Conservation (phyloP, 2,329 filamentous ascomycete genomes). For the Xylariaceae sp. region DNA sequence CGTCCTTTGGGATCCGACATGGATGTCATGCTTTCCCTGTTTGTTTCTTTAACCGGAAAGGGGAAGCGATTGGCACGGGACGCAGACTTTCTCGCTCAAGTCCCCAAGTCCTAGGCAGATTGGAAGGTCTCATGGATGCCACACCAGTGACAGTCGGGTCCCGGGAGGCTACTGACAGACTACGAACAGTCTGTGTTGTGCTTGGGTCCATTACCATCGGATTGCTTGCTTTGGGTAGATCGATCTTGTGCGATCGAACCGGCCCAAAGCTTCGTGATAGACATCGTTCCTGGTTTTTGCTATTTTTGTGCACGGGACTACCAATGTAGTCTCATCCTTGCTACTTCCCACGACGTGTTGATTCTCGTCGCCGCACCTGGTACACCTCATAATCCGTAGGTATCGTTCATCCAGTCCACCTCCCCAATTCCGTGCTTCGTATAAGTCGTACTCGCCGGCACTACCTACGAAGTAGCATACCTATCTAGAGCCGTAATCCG, state of each 20-base stretch:
- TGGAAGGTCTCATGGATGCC: conserved; percentile 7
- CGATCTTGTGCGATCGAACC: conserved; percentile 3
- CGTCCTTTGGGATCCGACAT: background rate
- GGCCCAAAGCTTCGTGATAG: background rate
- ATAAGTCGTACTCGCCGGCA: background rate
- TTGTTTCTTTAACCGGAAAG: conserved; percentile 1
- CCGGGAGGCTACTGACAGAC: background rate
- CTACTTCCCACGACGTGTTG: background rate
- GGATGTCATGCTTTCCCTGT: conserved; percentile 7
- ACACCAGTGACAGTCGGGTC: background rate
- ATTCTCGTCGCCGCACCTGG: background rate
- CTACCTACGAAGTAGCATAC: background rate
- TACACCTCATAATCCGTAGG: too few relatives aligned
- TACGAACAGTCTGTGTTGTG: background rate
- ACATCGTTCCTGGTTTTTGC: background rate
- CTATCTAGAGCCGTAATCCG: background rate
- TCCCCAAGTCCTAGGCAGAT: background rate
- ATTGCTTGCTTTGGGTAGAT: background rate
- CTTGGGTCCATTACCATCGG: background rate
- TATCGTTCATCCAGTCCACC: background rate
- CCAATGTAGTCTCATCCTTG: background rate
- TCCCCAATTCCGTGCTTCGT: background rate
- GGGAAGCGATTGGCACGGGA: conserved; percentile 9
- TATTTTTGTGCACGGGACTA: background rate
- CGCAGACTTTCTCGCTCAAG: conserved; percentile 6